These are phyloP conservation scores for Cercospora sojina DNA, from an alignment of 2,329 filamentous ascomycete species.

Conservation along the genomic window DNA sequence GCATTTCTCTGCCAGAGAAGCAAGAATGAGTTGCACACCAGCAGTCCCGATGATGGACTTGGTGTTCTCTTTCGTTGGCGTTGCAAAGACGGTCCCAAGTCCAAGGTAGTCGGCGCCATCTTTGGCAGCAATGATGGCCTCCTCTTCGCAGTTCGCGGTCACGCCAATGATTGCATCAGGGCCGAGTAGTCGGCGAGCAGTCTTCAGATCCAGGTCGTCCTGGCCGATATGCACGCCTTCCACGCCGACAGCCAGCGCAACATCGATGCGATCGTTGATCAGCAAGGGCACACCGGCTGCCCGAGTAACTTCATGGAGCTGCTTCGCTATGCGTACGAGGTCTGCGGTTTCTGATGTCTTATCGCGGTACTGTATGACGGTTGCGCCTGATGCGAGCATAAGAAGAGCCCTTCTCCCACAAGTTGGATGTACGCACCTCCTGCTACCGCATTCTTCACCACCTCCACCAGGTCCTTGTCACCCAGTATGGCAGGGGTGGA, in stretches of 20 bases:
- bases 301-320: slow-evolving; percentile 69
- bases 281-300: slow-evolving; percentile 72
- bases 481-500: slow-evolving; percentile 83
- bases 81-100: slow-evolving; percentile 85
- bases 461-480: slow-evolving; percentile 63
- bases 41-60: slow-evolving; percentile 75
- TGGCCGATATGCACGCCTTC: slow-evolving; percentile 95
- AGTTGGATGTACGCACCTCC: slow-evolving; percentile 56
- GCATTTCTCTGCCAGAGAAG: slow-evolving; percentile 54
- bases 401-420: slow-evolving; percentile 3
- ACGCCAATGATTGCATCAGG: slow-evolving; percentile 80
- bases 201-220: slow-evolving; percentile 74
- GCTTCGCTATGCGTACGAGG: slow-evolving; percentile 68
- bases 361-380: slow-evolving; percentile 86
- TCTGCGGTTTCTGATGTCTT: slow-evolving; percentile 74
- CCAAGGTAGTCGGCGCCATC: slow-evolving; percentile 88
- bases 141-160: slow-evolving; percentile 71
- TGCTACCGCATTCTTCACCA: slow-evolving; percentile 72
- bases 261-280: slow-evolving; percentile 90
- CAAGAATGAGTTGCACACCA: slow-evolving; percentile 67
- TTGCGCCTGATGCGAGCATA: slow-evolving; percentile 57
- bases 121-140: slow-evolving; percentile 69
- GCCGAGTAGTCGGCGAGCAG: slow-evolving; percentile 72
- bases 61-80: slow-evolving; percentile 82
- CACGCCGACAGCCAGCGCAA: slow-evolving; percentile 78